Percentiles rank a stretch among this genome's conserved stretches.
Conservation (phyloP, 2,329 filamentous ascomycete species). For the Colletotrichum sp. region DNA sequence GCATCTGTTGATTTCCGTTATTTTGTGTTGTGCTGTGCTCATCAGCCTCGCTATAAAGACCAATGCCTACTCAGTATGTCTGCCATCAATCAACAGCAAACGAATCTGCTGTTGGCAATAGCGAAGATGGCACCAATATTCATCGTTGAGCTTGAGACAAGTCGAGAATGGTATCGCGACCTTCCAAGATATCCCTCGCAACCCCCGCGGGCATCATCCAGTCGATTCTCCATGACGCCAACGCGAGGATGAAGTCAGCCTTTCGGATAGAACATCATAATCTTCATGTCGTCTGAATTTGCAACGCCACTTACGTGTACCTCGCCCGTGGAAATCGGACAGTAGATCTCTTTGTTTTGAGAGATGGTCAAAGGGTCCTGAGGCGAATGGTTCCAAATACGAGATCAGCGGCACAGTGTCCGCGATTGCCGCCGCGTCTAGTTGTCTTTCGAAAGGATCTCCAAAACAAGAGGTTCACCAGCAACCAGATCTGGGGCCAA, state of each 20-base stretch:
- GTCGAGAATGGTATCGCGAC: background rate
- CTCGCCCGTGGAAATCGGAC: background rate
- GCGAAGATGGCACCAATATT: background rate
- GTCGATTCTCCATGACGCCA: background rate
- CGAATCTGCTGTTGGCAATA: background rate
- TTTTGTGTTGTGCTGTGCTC: background rate
- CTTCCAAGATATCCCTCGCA: background rate
- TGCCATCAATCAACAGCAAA: background rate
- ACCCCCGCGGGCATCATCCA: background rate
- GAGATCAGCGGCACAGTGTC: background rate
- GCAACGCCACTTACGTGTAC: background rate
- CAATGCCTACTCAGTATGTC: background rate
- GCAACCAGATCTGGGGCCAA: background rate
- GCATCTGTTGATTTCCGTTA: background rate
- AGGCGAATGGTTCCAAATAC: background rate
- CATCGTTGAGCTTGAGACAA: background rate
- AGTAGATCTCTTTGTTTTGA: background rate
- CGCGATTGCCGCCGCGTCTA: background rate
- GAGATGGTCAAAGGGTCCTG: conserved; percentile 1
- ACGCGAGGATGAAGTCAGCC: background rate
- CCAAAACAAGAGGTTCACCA: background rate
- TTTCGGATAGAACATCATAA: background rate
- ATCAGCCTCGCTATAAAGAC: background rate
- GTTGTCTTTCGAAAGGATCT: background rate
- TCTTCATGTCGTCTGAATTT: background rate